Conservation (phyloP, 2,329 filamentous ascomycete species). For the Rhynchosporium agropyri region DNA sequence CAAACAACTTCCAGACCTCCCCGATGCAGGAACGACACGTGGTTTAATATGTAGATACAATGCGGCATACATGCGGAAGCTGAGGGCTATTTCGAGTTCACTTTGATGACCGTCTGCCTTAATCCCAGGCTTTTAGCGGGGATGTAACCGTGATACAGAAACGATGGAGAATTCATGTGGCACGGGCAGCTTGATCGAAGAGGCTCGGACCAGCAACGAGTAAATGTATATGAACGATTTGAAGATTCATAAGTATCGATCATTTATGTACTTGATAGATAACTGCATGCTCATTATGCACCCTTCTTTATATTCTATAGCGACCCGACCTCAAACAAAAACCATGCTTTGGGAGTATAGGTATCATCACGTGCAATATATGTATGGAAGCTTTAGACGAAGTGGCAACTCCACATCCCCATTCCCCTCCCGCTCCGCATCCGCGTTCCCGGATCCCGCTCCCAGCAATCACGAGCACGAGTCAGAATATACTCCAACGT, state of each 20-base stretch:
- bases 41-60: background rate
- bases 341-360: background rate
- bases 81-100: slow-evolving; percentile 6
- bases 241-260: background rate
- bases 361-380: background rate
- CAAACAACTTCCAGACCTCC: background rate
- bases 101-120: slow-evolving; percentile 6
- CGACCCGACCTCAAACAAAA: background rate
- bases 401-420: slow-evolving; percentile 12
- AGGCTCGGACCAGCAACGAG: too few relatives aligned
- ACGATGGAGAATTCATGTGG: slow-evolving; percentile 9
- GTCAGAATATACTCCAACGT: slow-evolving; percentile 18
- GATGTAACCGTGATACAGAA: slow-evolving; percentile 9
- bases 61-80: background rate
- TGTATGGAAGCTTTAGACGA: background rate
- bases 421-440: background rate
- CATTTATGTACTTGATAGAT: too few relatives aligned
- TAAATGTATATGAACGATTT: background rate
- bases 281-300: too few relatives aligned
- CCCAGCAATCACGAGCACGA: slow-evolving; percentile 9
- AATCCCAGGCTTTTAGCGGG: slow-evolving; percentile 1
- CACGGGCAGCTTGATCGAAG: background rate
- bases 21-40: background rate
- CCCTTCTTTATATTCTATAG: background rate
- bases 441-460: too few relatives aligned